These are phyloP conservation scores for Acanthamoeba culbertsoni DNA, from an alignment of 208 protist genomes.

Conservation along the genomic window DNA sequence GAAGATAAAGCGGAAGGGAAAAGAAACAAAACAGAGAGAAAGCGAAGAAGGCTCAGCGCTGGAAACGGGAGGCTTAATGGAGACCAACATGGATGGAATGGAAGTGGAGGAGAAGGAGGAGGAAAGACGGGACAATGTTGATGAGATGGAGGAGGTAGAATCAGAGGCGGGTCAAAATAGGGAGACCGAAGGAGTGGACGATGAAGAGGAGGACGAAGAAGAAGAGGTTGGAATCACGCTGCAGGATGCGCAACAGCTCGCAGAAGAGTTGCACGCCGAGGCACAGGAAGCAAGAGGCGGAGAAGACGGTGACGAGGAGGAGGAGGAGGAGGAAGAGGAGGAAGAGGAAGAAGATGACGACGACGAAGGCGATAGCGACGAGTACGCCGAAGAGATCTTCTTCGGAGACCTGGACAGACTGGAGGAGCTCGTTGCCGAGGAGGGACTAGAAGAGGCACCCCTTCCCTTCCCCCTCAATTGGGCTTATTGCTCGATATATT, in stretches of 20 bases:
- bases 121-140: background rate
- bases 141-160: background rate
- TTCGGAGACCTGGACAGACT: background rate
- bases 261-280: background rate
- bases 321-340: background rate
- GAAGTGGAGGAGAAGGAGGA: background rate
- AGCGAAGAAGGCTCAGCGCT: background rate
- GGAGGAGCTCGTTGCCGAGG: background rate
- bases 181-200: background rate
- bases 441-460: background rate
- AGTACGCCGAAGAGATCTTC: conserved; percentile 16
- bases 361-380: background rate
- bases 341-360: background rate
- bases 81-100: background rate
- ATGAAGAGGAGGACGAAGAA: background rate
- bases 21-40: background rate
- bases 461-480: background rate
- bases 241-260: background rate
- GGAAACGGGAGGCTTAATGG: background rate
- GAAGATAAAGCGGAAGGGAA: background rate
- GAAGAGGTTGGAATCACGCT: background rate
- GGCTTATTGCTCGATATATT: no score
- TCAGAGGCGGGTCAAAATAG: background rate
- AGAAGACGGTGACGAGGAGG: background rate
- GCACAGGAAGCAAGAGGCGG: background rate